phyloP scores from a whole-genome alignment of 1,139 yeast species.

The Geotrichum bryndzae region DNA sequence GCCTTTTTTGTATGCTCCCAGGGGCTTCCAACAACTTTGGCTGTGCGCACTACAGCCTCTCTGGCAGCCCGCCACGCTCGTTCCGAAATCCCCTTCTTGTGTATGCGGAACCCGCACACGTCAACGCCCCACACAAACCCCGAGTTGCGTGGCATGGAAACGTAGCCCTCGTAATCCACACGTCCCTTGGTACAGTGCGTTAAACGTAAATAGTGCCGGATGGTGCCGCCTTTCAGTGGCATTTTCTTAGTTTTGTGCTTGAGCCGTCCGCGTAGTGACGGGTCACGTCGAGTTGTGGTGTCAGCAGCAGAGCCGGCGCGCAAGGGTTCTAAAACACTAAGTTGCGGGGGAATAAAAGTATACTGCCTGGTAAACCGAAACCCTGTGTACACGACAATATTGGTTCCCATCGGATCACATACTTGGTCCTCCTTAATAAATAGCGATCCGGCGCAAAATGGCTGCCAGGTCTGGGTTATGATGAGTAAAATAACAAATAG shows the following conservation, averaged over 20 bases:
- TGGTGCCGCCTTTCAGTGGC: neutral
- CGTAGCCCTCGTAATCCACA: slow-evolving; percentile 43
- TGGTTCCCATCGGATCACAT: slow-evolving; percentile 37
- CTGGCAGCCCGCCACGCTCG: neutral
- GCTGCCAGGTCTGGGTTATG: neutral
- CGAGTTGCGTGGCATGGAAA: slow-evolving; percentile 36
- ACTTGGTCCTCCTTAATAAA: slow-evolving; percentile 32
- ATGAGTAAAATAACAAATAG: neutral
- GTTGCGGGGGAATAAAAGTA: slow-evolving; percentile 36
- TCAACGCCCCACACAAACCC: slow-evolving; percentile 51
- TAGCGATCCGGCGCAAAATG: slow-evolving; percentile 1
- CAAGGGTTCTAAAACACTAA: neutral
- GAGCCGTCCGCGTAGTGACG: neutral
- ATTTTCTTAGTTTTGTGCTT: neutral
- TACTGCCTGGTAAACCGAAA: slow-evolving; percentile 52
- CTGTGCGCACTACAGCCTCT: neutral
- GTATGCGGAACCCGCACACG: slow-evolving; percentile 39
- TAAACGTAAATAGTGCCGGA: slow-evolving; percentile 45
- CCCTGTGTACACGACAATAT: slow-evolving; percentile 49
- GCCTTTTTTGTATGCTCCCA: neutral
- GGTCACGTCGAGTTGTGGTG: neutral
- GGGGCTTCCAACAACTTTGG: neutral
- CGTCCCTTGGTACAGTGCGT: slow-evolving; percentile 53
- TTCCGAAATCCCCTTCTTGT: neutral
- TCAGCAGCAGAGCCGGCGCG: neutral